These are phyloP conservation scores for Allium sativum DNA, from an alignment of 106 monocot genomes.

Conservation along the genomic window DNA sequence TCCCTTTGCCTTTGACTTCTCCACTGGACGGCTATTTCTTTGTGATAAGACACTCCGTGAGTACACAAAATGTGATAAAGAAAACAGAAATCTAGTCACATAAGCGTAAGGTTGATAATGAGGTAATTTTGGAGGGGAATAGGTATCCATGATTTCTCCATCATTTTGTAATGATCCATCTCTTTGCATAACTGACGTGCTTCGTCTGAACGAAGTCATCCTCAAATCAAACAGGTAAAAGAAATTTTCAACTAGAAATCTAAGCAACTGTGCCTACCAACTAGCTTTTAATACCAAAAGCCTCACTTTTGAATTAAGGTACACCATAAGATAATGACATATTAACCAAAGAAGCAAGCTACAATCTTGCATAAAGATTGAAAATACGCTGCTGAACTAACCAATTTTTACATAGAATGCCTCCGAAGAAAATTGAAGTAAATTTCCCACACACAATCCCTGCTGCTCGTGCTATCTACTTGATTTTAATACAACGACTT, in stretches of 20 bases:
- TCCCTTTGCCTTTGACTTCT: constrained; percentile 32
- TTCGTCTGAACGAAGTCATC: constrained; percentile 68
- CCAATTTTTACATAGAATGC: too few species aligned
- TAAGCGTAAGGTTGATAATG: constrained; percentile 18
- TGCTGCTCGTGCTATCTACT: too few species aligned
- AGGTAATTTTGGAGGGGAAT: constrained; percentile 31
- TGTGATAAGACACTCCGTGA: constrained; percentile 11
- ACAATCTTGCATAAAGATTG: neutral
- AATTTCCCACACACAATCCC: too few species aligned
- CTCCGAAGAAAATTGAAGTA: too few species aligned
- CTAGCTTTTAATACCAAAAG: neutral
- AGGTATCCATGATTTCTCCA: constrained; percentile 18
- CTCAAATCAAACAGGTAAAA: constrained; percentile 5
- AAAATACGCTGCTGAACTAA: neutral
- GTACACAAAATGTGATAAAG: constrained; percentile 16
- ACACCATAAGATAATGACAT: neutral
- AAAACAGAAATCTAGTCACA: constrained; percentile 15
- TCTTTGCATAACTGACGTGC: constrained; percentile 25
- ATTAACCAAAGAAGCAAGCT: neutral
- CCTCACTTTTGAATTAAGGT: neutral
- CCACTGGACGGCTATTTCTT: constrained; percentile 14
- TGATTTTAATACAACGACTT: too few species aligned
- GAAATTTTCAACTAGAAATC: constrained; percentile 17
- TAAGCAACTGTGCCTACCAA: neutral
- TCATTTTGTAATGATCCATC: constrained; percentile 26